Base-by-base conservation (phyloP, 345 rosid species). In the Arabis hirsuta region DNA sequence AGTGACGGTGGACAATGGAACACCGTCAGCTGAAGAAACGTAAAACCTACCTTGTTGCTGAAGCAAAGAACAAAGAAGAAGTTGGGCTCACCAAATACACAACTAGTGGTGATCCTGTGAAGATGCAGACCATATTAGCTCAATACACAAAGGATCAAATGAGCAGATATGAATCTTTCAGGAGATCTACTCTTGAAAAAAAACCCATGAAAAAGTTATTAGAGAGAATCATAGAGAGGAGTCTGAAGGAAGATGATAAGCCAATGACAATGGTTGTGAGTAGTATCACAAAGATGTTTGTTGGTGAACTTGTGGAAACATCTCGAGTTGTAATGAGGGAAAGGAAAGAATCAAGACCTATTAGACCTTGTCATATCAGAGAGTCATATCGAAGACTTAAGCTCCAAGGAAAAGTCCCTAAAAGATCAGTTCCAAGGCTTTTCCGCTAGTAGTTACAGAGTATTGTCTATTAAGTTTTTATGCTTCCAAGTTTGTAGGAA, bases 231-330 rank as follows among this genome's bases (percentile, higher is more conserved):
- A 7, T 8, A 36, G 10, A 10, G 39, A 36, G 39, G 39, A 36
- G 9, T 27, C 29, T 3, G 9, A 8, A 5, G 6, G 10, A 36
- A 7, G 9, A 2, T 1, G 54, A 10, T 6, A 13, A 50, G 13
- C 2, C 27, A 9, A 86, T 89, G 88, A 85, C 85, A 1, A 88
- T 86, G 20, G 94, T 82, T 2, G 92, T 85, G 50, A 86, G 90
- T 54, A 96, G 97, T 47, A 90, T 93, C 29, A 90, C 96, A 9
- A 93, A 93, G 81, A 86, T 90, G 98, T 90, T 90, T 77, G 98
- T 89, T 12, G 98, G 97, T 12, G 97, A 93, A 66, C 90, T 90
- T 57, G 83, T 93, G 31, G 98, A 93, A 78, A 89, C 88, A 83
- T 95, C 97, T 75, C 81, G 88, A 74, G 70, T 82, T 6, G 96